Percentiles rank a stretch among this genome's conserved stretches.
phyloP scores from a whole-genome alignment of 2,329 filamentous ascomycete species.

The Mycosphaerelloides madeirae region DNA sequence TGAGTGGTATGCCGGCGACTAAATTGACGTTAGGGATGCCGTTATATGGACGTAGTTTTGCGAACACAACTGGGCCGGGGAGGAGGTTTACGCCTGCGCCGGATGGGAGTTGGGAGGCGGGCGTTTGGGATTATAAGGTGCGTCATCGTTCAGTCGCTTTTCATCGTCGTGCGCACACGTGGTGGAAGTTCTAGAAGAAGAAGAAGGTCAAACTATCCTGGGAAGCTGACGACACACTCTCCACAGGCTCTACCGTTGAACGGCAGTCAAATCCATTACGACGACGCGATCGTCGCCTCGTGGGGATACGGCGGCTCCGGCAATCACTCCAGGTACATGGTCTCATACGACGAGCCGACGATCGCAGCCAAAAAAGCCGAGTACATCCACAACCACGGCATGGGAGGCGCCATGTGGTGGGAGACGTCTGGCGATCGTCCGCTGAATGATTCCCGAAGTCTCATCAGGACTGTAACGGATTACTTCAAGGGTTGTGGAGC shows the following conservation, averaged over 20 bases:
- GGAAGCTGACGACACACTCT: too few species aligned
- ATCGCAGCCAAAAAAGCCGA: conserved; percentile 65
- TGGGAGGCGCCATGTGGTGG: conserved; percentile 69
- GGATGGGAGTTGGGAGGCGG: conserved; percentile 74
- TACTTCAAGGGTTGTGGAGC: conserved; percentile 33
- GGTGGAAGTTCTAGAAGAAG: too few species aligned
- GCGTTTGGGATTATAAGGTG: conserved; percentile 54
- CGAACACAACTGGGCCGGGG: conserved; percentile 70
- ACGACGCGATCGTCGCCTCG: conserved; percentile 61
- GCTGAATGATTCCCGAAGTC: conserved; percentile 48
- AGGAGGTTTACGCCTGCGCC: conserved; percentile 64
- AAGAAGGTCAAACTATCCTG: too few species aligned
- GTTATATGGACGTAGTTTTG: conserved; percentile 80
- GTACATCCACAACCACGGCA: conserved; percentile 59
- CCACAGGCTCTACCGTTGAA: conserved; percentile 69
- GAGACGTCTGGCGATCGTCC: conserved; percentile 76
- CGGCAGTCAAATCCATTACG: conserved; percentile 60
- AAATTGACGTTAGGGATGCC: conserved; percentile 90
- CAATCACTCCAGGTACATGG: conserved; percentile 56
- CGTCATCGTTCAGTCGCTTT: too few species aligned
- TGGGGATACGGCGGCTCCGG: conserved; percentile 80
- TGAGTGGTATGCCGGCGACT: conserved; percentile 52
- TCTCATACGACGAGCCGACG: conserved; percentile 67
- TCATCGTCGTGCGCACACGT: too few species aligned
- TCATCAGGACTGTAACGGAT: conserved; percentile 37